A percentile compares a stretch with the other conserved stretches of the same genome.
phyloP scores from a whole-genome alignment of 2,329 filamentous ascomycete genomes.

The Monilinia laxa region DNA sequence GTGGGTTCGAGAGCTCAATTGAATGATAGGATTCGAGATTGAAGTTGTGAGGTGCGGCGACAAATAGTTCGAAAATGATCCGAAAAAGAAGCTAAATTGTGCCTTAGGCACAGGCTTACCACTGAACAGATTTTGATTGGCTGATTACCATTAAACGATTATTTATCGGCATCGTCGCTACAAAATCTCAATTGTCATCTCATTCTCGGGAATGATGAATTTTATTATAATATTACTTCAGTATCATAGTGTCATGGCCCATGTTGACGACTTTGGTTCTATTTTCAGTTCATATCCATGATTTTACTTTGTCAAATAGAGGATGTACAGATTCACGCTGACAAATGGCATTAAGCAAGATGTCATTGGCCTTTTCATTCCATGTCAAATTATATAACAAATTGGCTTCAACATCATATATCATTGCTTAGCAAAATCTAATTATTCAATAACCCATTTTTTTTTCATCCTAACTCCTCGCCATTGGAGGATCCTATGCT shows the following conservation, averaged over 20 bases:
- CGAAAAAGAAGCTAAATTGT: constrained; percentile 23
- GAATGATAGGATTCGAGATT: constrained; percentile 36
- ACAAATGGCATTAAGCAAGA: constrained; percentile 4
- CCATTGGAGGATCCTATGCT: constrained; percentile 2
- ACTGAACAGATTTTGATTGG: constrained; percentile 21
- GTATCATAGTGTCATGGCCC: neutral
- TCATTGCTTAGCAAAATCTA: constrained; percentile 1
- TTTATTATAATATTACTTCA: neutral
- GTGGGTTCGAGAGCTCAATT: constrained; percentile 36
- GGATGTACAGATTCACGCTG: neutral
- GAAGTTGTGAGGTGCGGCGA: constrained; percentile 28
- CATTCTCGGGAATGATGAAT: neutral
- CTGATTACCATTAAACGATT: constrained; percentile 13
- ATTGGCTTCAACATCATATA: neutral
- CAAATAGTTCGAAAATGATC: constrained; percentile 23
- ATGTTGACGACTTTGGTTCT: neutral
- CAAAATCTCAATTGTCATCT: neutral
- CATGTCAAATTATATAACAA: neutral
- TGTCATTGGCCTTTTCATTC: constrained; percentile 7
- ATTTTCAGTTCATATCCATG: neutral
- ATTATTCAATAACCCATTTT: constrained; percentile 4
- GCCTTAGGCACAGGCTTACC: constrained; percentile 23
- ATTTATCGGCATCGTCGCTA: constrained; percentile 19
- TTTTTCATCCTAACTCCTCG: constrained; percentile 18
- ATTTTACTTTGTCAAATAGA: neutral